These are phyloP conservation scores for Stemphylium vesicarium DNA, from an alignment of 2,329 filamentous ascomycete species.

Conservation along the genomic window DNA sequence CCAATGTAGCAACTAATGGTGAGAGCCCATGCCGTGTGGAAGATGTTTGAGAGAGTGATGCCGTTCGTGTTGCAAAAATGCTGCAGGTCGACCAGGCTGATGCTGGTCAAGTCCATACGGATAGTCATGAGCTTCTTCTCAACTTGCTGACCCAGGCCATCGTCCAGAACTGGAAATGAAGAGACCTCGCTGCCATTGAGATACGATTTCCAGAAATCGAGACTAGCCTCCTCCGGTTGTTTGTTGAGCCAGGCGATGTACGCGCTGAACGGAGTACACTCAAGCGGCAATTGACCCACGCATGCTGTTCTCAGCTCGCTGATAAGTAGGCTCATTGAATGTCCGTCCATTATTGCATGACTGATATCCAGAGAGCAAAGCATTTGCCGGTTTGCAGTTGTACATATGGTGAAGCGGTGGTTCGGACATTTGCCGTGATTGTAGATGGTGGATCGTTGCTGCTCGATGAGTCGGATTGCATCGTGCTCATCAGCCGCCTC, in stretches of 20 bases:
- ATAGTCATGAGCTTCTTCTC: slow-evolving; percentile 36
- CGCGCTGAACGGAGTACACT: slow-evolving; percentile 41
- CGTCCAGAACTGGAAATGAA: slow-evolving; percentile 41
- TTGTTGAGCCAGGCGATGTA: slow-evolving; percentile 40
- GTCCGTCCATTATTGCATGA: slow-evolving; percentile 46
- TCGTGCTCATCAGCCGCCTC: slow-evolving; percentile 28
- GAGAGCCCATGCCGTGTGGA: slow-evolving; percentile 51
- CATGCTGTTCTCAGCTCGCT: slow-evolving; percentile 39
- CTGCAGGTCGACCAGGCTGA: slow-evolving; percentile 37
- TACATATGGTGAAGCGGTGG: slow-evolving; percentile 44
- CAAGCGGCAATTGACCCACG: slow-evolving; percentile 24
- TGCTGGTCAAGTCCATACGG: slow-evolving; percentile 35
- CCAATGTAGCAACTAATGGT: slow-evolving; percentile 48
- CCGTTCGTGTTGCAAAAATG: slow-evolving; percentile 52
- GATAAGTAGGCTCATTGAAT: slow-evolving; percentile 41
- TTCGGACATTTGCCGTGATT: slow-evolving; percentile 33
- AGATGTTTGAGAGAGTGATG: slow-evolving; percentile 57
- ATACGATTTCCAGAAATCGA: slow-evolving; percentile 43
- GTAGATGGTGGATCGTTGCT: slow-evolving; percentile 33
- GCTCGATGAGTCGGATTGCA: slow-evolving; percentile 26
- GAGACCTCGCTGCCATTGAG: slow-evolving; percentile 40
- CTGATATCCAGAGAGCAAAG: slow-evolving; percentile 45
- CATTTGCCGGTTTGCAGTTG: slow-evolving; percentile 22
- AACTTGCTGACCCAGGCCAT: slow-evolving; percentile 16
- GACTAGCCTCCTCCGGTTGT: slow-evolving; percentile 33